These are phyloP conservation scores for Fusarium brevicatenulatum DNA, from an alignment of 2,329 filamentous ascomycete genomes.

Conservation along the genomic window DNA sequence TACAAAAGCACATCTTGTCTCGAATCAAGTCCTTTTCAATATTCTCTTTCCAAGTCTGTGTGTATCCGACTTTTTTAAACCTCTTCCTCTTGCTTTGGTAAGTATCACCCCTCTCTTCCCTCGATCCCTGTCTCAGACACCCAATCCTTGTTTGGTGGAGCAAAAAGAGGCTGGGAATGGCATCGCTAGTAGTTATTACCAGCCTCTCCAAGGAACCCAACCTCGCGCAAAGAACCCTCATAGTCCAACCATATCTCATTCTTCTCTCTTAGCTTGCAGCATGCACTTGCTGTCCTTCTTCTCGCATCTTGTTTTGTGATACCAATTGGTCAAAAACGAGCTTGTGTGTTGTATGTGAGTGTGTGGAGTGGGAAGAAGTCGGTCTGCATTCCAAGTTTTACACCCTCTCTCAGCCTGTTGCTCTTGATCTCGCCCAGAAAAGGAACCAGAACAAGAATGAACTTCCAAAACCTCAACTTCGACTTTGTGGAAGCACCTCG, in stretches of 20 bases:
- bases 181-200: slow-evolving; percentile 29
- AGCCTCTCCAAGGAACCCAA: slow-evolving; percentile 42
- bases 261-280: slow-evolving; percentile 40
- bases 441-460: slow-evolving; percentile 46
- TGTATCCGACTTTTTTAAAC: background rate
- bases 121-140: slow-evolving; percentile 17
- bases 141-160: slow-evolving; percentile 34
- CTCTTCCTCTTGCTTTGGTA: slow-evolving; percentile 12
- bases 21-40: background rate
- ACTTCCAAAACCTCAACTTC: slow-evolving; percentile 50
- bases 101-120: slow-evolving; percentile 5
- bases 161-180: slow-evolving; percentile 41
- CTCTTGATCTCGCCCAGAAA: slow-evolving; percentile 32
- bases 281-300: slow-evolving; percentile 43
- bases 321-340: slow-evolving; percentile 49
- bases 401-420: background rate
- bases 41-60: background rate
- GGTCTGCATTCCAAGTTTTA: slow-evolving; percentile 36
- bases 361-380: slow-evolving; percentile 48
- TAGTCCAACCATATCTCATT: slow-evolving; percentile 50
- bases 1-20: background rate
- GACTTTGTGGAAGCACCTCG: slow-evolving; percentile 52
- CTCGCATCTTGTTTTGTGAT: slow-evolving; percentile 45
- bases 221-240: slow-evolving; percentile 41
- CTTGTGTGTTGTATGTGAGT: slow-evolving; percentile 38